Evolutionary conservation across 2,329 filamentous ascomycete species (phyloP), one percentile per base, ranked within the genome.

Genomic region (Penicillium sumatraense): DNA sequence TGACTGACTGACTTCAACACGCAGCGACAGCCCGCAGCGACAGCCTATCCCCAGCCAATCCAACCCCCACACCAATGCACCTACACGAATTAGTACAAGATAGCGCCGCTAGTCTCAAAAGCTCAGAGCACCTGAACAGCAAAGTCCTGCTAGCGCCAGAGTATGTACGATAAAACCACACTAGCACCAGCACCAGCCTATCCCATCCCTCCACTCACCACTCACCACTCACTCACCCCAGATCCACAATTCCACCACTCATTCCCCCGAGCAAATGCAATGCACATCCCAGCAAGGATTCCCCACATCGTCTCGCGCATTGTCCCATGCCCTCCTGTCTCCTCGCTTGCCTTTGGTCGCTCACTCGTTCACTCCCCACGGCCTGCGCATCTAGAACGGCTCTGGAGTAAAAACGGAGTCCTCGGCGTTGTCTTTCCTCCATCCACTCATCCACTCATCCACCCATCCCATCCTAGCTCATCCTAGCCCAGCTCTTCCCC

Each of bases 191-290:
- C n/a, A 33, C 36, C 6, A 40, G 2, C 36, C 18, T n/a, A n/a
- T n/a, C n/a, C 3, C 29, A 26, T 23, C 23, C 23, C 8, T 44
- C 40, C 11, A 14, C 21, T 14, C 38, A 16, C 5, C 21, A 21
- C 23, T 18, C 20, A 9, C n/a, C 40, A 11, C 40, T 10, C 40
- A 3, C 21, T 24, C 10, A 24, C 27, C 40, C 40, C 20, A 23
- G 5, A 18, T 50, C 53, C 53, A 56, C 49, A 56, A 56, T 48
- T 48, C 42, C 42, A 41, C 48, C 53, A 48, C 50, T 24, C 46
- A 56, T 48, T 48, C 42, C 42, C 48, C 48, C 53, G 53, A 54
- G 33, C 46, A 44, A n/a, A n/a, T n/a, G n/a, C n/a, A n/a, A n/a
- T n/a, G 29, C 31, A 33, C 23, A 14, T 23, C 10, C 38, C 29